Evolutionary conservation across 208 protist species (phyloP).

Genomic region (Phytomonas serpens): DNA sequence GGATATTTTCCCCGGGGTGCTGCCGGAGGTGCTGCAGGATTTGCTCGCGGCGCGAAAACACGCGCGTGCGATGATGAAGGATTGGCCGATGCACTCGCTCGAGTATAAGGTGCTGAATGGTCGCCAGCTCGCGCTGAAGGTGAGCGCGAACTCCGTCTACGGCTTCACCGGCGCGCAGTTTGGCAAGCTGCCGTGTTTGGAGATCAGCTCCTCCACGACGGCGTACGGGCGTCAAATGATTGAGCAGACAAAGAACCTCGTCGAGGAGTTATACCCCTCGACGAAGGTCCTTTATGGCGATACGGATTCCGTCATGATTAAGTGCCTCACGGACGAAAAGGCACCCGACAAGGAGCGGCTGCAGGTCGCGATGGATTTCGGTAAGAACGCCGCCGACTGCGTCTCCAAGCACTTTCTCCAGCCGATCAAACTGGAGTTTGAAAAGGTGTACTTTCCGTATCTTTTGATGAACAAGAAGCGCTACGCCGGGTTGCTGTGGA

Average conservation of each 20-base stretch:
- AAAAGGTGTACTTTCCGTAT: conserved; percentile 99
- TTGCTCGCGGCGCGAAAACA: conserved; percentile 71
- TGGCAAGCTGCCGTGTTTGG: conserved; percentile 98
- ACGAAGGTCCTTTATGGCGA: conserved; percentile 98
- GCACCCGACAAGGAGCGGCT: conserved; percentile 57
- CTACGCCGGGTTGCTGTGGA: conserved; percentile 99
- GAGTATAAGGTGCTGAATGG: conserved; percentile 95
- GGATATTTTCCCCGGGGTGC: conserved; percentile 63
- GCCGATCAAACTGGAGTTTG: conserved; percentile 99
- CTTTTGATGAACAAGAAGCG: conserved; percentile 99
- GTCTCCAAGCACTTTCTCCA: conserved; percentile 76
- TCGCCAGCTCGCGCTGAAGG: conserved; percentile 98
- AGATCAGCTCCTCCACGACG: conserved; percentile 93
- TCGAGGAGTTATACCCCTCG: conserved; percentile 96
- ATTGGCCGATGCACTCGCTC: conserved; percentile 64
- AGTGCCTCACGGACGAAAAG: conserved; percentile 57
- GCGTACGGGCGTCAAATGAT: conserved; percentile 99
- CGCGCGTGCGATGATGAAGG: conserved; percentile 76
- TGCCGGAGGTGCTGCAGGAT: conserved; percentile 83
- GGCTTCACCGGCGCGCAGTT: conserved; percentile 98
- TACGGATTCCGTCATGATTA: conserved; percentile 99
- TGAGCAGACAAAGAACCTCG: conserved; percentile 91
- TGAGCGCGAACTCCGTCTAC: conserved; percentile 99
- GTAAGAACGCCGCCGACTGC: conserved; percentile 89
- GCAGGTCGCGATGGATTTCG: conserved; percentile 67